Conservation (phyloP, 352 stramenopile genomes). For the Lagenidium giganteum region DNA sequence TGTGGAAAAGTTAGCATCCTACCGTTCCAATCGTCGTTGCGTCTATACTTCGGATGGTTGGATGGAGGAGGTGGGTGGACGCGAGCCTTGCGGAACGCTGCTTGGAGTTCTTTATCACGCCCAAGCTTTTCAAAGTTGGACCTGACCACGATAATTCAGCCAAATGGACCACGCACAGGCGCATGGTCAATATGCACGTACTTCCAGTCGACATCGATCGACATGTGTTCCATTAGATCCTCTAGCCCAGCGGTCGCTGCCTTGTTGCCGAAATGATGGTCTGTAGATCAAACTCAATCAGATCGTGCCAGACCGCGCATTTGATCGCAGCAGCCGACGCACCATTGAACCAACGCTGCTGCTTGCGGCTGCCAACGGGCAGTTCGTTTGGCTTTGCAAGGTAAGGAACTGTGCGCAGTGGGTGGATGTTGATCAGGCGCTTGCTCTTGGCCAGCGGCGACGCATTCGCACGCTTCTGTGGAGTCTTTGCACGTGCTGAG, state of each 20-base stretch:
- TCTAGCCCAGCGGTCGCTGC: conserved; percentile 63
- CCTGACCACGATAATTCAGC: conserved; percentile 18
- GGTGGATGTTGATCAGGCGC: conserved; percentile 77
- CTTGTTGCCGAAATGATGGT: conserved; percentile 82
- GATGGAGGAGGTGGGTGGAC: conserved; percentile 23
- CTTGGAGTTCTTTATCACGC: conserved; percentile 61
- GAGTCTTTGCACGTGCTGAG: conserved; percentile 55
- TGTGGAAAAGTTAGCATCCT: conserved; percentile 2
- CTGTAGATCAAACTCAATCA: conserved; percentile 18
- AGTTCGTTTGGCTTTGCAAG: conserved; percentile 65
- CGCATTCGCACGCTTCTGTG: conserved; percentile 51
- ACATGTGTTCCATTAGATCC: conserved; percentile 86
- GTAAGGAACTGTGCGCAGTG: conserved; percentile 58
- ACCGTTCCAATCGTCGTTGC: conserved; percentile 77
- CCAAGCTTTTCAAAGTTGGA: conserved; percentile 85
- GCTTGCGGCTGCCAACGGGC: conserved; percentile 57
- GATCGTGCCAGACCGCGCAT: neutral
- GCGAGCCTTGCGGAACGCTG: conserved; percentile 63
- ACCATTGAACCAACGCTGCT: conserved; percentile 86
- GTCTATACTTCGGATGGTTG: conserved; percentile 34
- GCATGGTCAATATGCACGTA: too few relatives aligned
- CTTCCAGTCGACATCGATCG: conserved; percentile 83
- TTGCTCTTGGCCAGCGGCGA: conserved; percentile 59
- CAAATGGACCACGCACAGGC: neutral
- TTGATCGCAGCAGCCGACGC: neutral